phyloP scores from a whole-genome alignment of 208 protist genomes.

The Porcisia hertigi region DNA sequence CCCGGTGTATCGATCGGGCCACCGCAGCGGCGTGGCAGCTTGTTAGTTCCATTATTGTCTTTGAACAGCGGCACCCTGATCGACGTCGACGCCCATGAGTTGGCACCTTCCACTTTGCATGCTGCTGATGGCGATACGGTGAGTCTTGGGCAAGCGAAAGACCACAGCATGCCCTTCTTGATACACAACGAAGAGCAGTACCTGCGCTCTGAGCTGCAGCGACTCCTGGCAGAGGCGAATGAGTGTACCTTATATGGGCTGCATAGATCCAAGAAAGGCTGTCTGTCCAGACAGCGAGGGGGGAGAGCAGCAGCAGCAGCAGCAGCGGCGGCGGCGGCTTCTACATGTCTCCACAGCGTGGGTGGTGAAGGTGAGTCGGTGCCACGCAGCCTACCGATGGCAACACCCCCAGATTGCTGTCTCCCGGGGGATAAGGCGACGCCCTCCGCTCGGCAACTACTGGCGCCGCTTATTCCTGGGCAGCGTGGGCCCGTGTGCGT shows the following conservation, averaged over 20 bases:
- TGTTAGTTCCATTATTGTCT: neutral
- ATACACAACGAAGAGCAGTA: neutral
- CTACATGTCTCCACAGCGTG: neutral
- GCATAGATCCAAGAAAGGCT: neutral
- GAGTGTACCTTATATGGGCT: slow-evolving; percentile 8
- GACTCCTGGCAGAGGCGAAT: slow-evolving; percentile 4
- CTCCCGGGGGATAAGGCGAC: neutral
- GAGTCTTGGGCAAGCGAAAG: neutral
- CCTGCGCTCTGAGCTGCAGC: slow-evolving; percentile 9
- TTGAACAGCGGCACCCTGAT: neutral
- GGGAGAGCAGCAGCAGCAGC: too few relatives aligned
- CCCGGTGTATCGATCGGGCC: neutral
- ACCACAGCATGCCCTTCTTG: neutral
- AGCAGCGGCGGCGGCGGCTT: neutral
- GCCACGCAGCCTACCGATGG: neutral
- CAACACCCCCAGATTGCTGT: neutral
- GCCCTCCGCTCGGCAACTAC: neutral
- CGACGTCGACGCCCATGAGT: neutral
- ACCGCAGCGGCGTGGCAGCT: neutral
- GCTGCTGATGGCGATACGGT: neutral
- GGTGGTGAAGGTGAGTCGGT: neutral
- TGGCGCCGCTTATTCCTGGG: neutral
- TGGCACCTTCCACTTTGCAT: neutral
- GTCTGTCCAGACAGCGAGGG: neutral
- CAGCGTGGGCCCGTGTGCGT: neutral